These are phyloP conservation scores for Arachis hypogaea DNA, from an alignment of 306 rosid species.

Conservation along the genomic window DNA sequence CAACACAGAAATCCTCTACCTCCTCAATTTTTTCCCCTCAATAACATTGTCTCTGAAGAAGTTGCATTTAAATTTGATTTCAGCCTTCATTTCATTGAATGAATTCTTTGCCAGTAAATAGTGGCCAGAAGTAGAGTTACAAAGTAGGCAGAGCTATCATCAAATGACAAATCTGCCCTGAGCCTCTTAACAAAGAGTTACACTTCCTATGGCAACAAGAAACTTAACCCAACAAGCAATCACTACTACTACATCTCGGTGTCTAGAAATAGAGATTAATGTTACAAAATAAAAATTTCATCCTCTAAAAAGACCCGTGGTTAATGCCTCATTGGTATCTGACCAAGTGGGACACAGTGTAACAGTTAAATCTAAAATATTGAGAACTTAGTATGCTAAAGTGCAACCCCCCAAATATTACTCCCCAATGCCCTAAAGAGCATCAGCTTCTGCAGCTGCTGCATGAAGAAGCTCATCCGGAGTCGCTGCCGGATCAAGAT, in stretches of 20 bases:
- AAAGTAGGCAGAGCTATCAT: conserved; percentile 30
- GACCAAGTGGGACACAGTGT: conserved; percentile 73
- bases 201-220: conserved; percentile 35
- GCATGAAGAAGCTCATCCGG: conserved; percentile 94
- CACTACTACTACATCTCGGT: conserved; percentile 39
- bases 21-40: too few relatives aligned
- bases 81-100: conserved; percentile 33
- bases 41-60: too few relatives aligned
- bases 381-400: conserved; percentile 63
- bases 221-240: conserved; percentile 51
- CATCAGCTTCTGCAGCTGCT: conserved; percentile 52
- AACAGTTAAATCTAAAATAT: conserved; percentile 82
- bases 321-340: conserved; percentile 62
- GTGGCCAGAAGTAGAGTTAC: conserved; percentile 43
- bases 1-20: too few relatives aligned
- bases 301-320: conserved; percentile 64
- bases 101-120: conserved; percentile 41
- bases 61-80: neutral
- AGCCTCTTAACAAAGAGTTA: conserved; percentile 38
- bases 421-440: conserved; percentile 44
- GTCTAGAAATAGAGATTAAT: conserved; percentile 40
- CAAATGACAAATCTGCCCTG: conserved; percentile 36
- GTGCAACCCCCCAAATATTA: conserved; percentile 42
- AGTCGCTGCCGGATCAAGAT: conserved; percentile 96
- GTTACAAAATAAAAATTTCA: conserved; percentile 55